Conservation (phyloP, 2,329 filamentous ascomycete genomes). For the Aspergillus sclerotialis region DNA sequence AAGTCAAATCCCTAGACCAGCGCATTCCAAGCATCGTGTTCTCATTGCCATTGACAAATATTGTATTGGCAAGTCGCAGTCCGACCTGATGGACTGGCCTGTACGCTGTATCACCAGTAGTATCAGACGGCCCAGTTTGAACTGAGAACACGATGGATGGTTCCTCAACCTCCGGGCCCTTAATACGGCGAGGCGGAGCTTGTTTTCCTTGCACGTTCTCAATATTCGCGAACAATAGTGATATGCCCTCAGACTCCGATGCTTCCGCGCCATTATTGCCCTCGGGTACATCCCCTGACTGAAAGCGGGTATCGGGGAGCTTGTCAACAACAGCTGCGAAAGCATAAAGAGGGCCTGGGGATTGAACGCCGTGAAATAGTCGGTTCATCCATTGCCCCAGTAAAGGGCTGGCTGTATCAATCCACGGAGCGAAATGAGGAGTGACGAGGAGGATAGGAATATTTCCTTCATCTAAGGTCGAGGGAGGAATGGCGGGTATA, state of each 20-base stretch:
- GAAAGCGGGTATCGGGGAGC: slow-evolving; percentile 17
- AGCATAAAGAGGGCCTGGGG: slow-evolving; percentile 14
- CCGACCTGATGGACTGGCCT: slow-evolving; percentile 25
- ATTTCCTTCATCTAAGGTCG: slow-evolving; percentile 9
- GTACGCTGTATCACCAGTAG: slow-evolving; percentile 1
- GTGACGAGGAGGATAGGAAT: slow-evolving; percentile 31
- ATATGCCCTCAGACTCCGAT: slow-evolving; percentile 27
- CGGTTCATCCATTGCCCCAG: slow-evolving; percentile 23
- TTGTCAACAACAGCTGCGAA: slow-evolving; percentile 32
- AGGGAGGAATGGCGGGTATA: slow-evolving; percentile 13
- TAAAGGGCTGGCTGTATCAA: slow-evolving; percentile 24
- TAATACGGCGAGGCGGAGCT: slow-evolving; percentile 18
- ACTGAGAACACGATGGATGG: slow-evolving; percentile 25
- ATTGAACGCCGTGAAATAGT: slow-evolving; percentile 13
- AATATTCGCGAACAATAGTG: slow-evolving; percentile 21
- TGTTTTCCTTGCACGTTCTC: slow-evolving; percentile 24
- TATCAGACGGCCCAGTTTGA: slow-evolving; percentile 5
- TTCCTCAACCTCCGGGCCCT: slow-evolving; percentile 23
- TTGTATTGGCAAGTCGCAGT: slow-evolving; percentile 34
- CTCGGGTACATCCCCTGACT: background rate
- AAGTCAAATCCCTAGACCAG: slow-evolving; percentile 21
- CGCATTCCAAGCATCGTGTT: slow-evolving; percentile 31
- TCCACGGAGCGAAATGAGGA: slow-evolving; percentile 31
- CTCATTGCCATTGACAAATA: slow-evolving; percentile 37
- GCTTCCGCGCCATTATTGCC: background rate